Evolutionary conservation across 257 asterid genomes (phyloP).

Genomic region (Penstemon davidsonii): DNA sequence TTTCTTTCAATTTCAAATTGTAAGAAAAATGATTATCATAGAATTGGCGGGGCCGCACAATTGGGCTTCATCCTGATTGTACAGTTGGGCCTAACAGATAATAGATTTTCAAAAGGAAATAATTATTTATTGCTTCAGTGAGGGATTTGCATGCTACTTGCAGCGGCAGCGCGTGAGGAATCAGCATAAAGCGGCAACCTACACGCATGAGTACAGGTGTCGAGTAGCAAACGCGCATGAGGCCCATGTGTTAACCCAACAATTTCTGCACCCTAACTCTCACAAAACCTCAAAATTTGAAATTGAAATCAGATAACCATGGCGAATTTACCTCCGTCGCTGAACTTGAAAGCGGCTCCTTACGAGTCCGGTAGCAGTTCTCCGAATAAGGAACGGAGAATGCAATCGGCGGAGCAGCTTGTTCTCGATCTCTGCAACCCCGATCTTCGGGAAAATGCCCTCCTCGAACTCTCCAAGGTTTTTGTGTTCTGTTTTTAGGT

Average conservation of each 20-base stretch:
- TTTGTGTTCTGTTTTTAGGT: neutral
- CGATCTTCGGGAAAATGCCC: constrained; percentile 90
- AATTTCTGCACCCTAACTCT: constrained; percentile 11
- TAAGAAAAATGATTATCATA: too few relatives aligned
- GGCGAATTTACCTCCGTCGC: constrained; percentile 41
- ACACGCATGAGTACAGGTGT: constrained; percentile 20
- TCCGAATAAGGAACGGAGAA: constrained; percentile 54
- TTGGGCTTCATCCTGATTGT: neutral
- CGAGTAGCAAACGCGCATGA: constrained; percentile 30
- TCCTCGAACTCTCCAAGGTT: constrained; percentile 92
- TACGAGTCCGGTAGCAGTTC: constrained; percentile 37
- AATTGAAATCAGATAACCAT: constrained; percentile 22
- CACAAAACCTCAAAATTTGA: neutral
- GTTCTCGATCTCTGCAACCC: constrained; percentile 88
- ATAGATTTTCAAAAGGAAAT: too few relatives aligned
- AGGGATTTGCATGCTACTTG: neutral
- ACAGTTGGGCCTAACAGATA: neutral
- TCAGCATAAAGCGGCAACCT: neutral
- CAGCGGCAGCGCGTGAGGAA: constrained; percentile 36
- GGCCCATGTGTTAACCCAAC: constrained; percentile 28
- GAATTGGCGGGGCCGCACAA: neutral
- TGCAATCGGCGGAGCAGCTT: constrained; percentile 86
- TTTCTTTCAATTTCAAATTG: too few relatives aligned
- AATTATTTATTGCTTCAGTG: too few relatives aligned
- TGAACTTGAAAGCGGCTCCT: constrained; percentile 45